These are phyloP conservation scores for Coelastrella sp. DNA, from an alignment of 139 green algal genomes.

Conservation along the genomic window DNA sequence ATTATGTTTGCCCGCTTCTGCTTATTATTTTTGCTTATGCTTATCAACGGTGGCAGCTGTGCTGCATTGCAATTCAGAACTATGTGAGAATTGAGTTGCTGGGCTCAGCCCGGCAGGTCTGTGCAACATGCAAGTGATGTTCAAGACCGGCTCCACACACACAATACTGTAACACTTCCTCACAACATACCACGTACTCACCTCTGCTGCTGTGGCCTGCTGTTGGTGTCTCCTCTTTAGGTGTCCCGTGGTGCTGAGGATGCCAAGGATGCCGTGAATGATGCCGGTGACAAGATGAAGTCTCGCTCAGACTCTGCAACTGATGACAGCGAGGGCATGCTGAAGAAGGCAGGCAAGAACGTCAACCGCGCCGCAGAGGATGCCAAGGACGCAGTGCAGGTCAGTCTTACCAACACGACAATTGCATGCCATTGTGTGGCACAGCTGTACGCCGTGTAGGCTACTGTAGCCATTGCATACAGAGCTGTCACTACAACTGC, in stretches of 20 bases:
- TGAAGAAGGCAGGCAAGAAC: conserved; percentile 40
- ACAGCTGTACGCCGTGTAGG: neutral
- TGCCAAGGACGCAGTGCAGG: conserved; percentile 36
- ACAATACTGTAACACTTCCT: too few species aligned
- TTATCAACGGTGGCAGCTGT: too few species aligned
- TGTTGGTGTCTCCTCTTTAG: neutral
- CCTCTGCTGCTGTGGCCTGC: neutral
- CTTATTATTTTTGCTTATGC: too few species aligned
- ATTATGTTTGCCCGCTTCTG: too few species aligned
- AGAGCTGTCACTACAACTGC: neutral
- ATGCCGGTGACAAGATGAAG: conserved; percentile 23
- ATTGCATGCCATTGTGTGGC: neutral
- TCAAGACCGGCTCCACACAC: too few species aligned
- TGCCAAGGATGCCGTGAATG: conserved; percentile 22
- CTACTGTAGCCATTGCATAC: neutral
- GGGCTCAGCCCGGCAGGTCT: too few species aligned
- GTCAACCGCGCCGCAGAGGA: conserved; percentile 30
- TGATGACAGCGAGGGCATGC: conserved; percentile 31
- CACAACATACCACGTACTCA: too few species aligned
- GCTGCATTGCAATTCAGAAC: too few species aligned
- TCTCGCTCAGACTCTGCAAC: neutral
- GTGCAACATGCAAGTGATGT: too few species aligned
- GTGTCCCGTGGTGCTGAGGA: conserved; percentile 33
- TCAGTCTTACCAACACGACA: neutral
- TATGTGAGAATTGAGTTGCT: too few species aligned